Conservation (phyloP, 441 rosid species). For the Eutrema salsugineum region DNA sequence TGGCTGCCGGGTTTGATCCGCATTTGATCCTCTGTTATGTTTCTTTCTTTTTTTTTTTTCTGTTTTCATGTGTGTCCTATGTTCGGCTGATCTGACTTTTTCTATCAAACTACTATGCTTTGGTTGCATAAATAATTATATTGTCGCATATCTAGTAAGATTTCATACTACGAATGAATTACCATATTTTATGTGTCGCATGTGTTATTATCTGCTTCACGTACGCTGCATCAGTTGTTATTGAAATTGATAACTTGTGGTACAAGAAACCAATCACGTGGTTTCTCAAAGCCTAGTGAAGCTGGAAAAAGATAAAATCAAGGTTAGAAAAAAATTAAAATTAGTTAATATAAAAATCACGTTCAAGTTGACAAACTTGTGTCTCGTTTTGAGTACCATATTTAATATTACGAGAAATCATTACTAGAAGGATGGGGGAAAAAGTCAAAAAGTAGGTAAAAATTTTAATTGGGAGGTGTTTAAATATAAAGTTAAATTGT, state of each 20-base stretch:
- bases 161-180: not conserved
- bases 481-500: not conserved
- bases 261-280: not conserved
- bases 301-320: not conserved
- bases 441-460: not conserved
- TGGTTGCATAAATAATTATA: not conserved
- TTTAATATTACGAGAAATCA: too few species aligned
- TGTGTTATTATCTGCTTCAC: not conserved
- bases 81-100: not conserved
- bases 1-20: conserved; percentile 7
- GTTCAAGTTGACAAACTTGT: not conserved
- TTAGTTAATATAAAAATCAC: not conserved
- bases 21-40: not conserved
- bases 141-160: not conserved
- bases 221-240: not conserved
- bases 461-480: not conserved
- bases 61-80: not conserved
- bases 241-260: not conserved
- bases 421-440: not conserved
- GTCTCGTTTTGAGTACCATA: not conserved
- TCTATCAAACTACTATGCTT: not conserved
- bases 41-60: not conserved
- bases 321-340: not conserved
- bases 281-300: not conserved
- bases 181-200: not conserved